Conservation (phyloP, 2,329 filamentous ascomycete species). For the Rosellinia necatrix region DNA sequence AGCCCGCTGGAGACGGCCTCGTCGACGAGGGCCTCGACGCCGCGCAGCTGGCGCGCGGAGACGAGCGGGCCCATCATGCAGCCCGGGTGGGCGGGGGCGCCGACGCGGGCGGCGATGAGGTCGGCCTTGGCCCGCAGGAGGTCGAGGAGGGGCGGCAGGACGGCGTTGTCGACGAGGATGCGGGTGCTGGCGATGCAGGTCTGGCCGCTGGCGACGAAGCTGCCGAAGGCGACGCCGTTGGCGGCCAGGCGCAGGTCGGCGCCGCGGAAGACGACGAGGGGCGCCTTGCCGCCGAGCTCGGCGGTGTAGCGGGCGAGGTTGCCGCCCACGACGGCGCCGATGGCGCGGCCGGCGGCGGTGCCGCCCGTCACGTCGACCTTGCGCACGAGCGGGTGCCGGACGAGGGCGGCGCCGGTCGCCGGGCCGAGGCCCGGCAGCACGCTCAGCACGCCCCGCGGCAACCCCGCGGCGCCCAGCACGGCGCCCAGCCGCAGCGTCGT, state of each 20-base stretch:
- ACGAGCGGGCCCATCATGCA: slow-evolving; percentile 70
- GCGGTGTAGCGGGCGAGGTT: slow-evolving; percentile 73
- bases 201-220: slow-evolving; percentile 60
- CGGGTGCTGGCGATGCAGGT: slow-evolving; percentile 72
- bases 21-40: slow-evolving; percentile 68
- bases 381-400: slow-evolving; percentile 55
- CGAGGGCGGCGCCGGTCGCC: slow-evolving; percentile 58
- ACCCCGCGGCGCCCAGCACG: slow-evolving; percentile 68
- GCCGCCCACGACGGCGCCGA: slow-evolving; percentile 67
- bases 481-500: slow-evolving; percentile 63
- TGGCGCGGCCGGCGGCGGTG: slow-evolving; percentile 70
- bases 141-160: slow-evolving; percentile 68
- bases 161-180: slow-evolving; percentile 71
- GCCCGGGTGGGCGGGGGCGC: slow-evolving; percentile 57
- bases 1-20: slow-evolving; percentile 62
- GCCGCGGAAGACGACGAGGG: slow-evolving; percentile 68
- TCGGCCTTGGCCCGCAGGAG: slow-evolving; percentile 66
- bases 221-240: slow-evolving; percentile 68
- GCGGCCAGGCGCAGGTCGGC: slow-evolving; percentile 69
- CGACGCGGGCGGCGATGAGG: slow-evolving; percentile 59
- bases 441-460: slow-evolving; percentile 72
- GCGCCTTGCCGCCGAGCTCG: slow-evolving; percentile 74
- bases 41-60: slow-evolving; percentile 64
- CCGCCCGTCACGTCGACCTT: slow-evolving; percentile 79
- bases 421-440: slow-evolving; percentile 61